Conservation (phyloP, 2,329 filamentous ascomycete genomes). For the Botrytis squamosa region DNA sequence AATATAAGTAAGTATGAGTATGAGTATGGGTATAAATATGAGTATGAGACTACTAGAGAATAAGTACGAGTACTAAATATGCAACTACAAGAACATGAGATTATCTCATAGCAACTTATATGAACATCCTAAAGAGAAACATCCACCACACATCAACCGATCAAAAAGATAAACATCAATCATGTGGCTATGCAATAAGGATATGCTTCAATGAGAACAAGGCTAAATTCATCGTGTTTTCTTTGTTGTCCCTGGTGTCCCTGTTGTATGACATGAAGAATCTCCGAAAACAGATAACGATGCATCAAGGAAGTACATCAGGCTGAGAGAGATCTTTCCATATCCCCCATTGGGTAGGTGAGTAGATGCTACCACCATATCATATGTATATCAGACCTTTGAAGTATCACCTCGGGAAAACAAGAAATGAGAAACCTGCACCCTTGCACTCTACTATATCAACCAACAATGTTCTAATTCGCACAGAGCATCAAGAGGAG, state of each 20-base stretch:
- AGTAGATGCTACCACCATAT: neutral
- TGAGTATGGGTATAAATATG: too few relatives aligned
- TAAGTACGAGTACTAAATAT: neutral
- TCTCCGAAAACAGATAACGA: conserved; percentile 13
- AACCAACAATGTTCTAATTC: neutral
- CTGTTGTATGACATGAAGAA: neutral
- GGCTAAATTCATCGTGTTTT: neutral
- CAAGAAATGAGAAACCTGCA: neutral
- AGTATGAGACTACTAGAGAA: too few relatives aligned
- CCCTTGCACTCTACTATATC: neutral
- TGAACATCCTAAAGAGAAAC: too few relatives aligned
- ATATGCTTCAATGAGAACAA: neutral
- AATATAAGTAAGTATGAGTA: too few relatives aligned
- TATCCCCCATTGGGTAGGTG: neutral
- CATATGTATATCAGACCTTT: neutral
- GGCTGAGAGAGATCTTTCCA: neutral
- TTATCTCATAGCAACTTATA: too few relatives aligned
- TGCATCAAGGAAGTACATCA: neutral
- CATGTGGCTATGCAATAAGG: neutral
- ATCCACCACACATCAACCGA: neutral
- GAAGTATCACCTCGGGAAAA: conserved; percentile 9
- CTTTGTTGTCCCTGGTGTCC: conserved; percentile 8
- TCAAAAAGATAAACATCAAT: neutral
- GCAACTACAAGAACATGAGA: too few relatives aligned
- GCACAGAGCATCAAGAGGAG: neutral